Evolutionary conservation across 1,139 yeast species (phyloP).

Genomic region (Zygoascus sp.): DNA sequence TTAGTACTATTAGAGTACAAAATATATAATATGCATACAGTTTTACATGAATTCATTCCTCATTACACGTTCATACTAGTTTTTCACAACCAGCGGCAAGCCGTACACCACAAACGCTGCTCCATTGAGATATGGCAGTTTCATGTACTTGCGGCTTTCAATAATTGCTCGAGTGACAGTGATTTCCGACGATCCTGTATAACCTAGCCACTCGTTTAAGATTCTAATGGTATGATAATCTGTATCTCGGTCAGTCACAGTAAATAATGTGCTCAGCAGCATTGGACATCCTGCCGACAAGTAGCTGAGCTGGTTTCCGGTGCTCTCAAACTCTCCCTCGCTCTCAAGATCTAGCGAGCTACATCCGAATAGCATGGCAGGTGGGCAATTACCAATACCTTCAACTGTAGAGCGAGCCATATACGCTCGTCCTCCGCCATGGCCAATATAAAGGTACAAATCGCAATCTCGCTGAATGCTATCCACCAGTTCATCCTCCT

Average conservation of each 20-base stretch:
- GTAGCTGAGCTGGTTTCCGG: slow-evolving; percentile 75
- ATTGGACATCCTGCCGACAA: slow-evolving; percentile 76
- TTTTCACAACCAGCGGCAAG: slow-evolving; percentile 45
- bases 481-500: slow-evolving; percentile 45
- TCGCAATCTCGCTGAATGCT: slow-evolving; percentile 41
- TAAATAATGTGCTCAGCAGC: slow-evolving; percentile 88
- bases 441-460: slow-evolving; percentile 81
- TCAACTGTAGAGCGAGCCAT: slow-evolving; percentile 50
- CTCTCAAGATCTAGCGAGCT: slow-evolving; percentile 70
- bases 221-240: slow-evolving; percentile 66
- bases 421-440: slow-evolving; percentile 92
- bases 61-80: background rate
- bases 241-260: slow-evolving; percentile 93
- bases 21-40: background rate
- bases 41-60: slow-evolving; percentile 5
- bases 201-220: slow-evolving; percentile 60
- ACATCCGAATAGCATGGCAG: slow-evolving; percentile 82
- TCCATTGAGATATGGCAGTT: slow-evolving; percentile 56
- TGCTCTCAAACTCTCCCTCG: slow-evolving; percentile 62
- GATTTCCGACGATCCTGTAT: slow-evolving; percentile 35
- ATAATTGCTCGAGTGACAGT: slow-evolving; percentile 58
- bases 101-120: slow-evolving; percentile 83
- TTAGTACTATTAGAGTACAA: background rate
- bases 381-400: slow-evolving; percentile 49
- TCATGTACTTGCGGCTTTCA: slow-evolving; percentile 12